These are phyloP conservation scores for Agrostemma githago DNA, from an alignment of 148 eudicot species.

Conservation along the genomic window DNA sequence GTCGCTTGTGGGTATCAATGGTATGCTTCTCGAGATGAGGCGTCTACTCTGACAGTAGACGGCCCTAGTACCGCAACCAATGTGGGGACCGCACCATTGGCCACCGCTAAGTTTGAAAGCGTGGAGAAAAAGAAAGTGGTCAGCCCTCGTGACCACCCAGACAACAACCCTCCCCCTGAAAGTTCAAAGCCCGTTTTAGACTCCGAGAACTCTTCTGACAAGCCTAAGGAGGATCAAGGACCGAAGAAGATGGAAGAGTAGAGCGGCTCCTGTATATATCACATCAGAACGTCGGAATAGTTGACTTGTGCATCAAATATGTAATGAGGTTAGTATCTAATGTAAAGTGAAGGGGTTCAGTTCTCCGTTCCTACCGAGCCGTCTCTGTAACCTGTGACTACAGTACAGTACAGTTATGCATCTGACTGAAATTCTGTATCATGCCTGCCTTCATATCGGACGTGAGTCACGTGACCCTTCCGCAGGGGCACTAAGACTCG, in stretches of 20 bases:
- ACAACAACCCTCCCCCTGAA: slow-evolving; percentile 54
- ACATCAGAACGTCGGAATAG: neutral
- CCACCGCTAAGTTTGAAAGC: slow-evolving; percentile 83
- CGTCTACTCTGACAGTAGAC: slow-evolving; percentile 63
- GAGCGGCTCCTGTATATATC: slow-evolving; percentile 14
- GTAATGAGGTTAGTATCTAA: neutral
- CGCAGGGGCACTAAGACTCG: too few relatives aligned
- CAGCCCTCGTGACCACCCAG: slow-evolving; percentile 70
- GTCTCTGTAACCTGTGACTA: too few relatives aligned
- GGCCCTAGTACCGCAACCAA: slow-evolving; percentile 46
- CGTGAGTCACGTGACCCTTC: too few relatives aligned
- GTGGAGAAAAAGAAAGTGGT: slow-evolving; percentile 63
- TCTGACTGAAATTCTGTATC: too few relatives aligned
- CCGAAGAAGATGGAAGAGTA: slow-evolving; percentile 12
- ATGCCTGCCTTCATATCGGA: too few relatives aligned
- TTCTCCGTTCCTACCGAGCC: too few relatives aligned
- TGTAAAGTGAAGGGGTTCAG: too few relatives aligned
- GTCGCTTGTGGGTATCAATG: slow-evolving; percentile 67
- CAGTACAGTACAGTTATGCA: too few relatives aligned
- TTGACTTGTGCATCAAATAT: slow-evolving; percentile 1
- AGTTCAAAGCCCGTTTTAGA: slow-evolving; percentile 45
- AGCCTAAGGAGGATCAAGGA: slow-evolving; percentile 21
- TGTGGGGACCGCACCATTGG: slow-evolving; percentile 79
- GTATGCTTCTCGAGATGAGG: slow-evolving; percentile 88
- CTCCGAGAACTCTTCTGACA: slow-evolving; percentile 61